Evolutionary conservation across 2,329 filamentous ascomycete species (phyloP), one percentile per base, ranked within the genome.

Genomic region (Calonectria fujianensis): DNA sequence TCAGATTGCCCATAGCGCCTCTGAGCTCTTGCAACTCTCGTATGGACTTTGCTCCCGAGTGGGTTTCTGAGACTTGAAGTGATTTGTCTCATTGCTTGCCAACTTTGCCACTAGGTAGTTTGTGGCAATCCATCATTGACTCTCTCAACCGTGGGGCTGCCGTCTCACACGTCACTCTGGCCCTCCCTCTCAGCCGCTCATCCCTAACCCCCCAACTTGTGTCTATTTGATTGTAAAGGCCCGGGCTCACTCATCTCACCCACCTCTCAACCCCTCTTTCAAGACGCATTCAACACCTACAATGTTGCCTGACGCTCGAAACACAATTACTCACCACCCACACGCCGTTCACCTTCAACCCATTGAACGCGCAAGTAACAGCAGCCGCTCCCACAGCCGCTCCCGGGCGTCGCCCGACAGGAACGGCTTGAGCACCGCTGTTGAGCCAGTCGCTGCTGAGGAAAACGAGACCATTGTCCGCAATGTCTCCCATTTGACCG

Each of bases 381-480:
- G 78, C 61, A 74, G 67, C 16, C 72, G 67, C 27, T 64, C 50
- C 35, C 64, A 37, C 54, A 69, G 64, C 20, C 70, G 54, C 75
- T 83, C 81, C 41, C 82, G 80, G 39, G 76, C 81, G 20, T 81
- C 82, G 13, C 77, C 75, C 37, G 75, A 72, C 61, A 79, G 71
- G 39, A 82, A 85, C 70, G 88, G 84, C 39, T 86, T 86, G 24
- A 89, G 88, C 77, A 90, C 88, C 9, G 87, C 84, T 52, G 82
- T 90, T 65, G 87, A 90, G 80, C 80, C 85, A 52, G 81, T 83
- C 41, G 79, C 81, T 6, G 76, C 75, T 16, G 85, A 86, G 29
- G 81, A 82, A 5, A 82, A 84, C 11, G 85, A 86, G 35, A 78
- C 87, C 41, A 83, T 87, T 18, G 86, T 86, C 74, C 87, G 88